Base-by-base conservation (phyloP, 495 filamentous ascomycete genomes). In the Podospora conica region DNA sequence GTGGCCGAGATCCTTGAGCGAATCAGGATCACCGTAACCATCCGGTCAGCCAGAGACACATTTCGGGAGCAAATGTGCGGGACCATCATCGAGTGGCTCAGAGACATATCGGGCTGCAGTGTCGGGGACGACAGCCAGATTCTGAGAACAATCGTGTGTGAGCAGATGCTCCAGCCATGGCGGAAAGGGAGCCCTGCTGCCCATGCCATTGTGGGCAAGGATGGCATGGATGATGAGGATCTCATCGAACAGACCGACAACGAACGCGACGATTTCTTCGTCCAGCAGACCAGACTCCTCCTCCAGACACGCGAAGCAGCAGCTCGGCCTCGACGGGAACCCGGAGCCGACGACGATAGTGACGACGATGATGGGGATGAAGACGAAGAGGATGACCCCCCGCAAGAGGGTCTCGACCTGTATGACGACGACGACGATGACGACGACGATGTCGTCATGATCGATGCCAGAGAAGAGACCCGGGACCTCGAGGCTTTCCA, bases 41-140 rank as follows among this genome's bases (percentile, higher is more conserved):
- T 98, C 66, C 88, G 95, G 8, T 97, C 96, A 28, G 83, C 96
- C 0, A 83, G 95, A 61, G 95, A 98, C 77, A 97, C 91, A 1
- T 98, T 97, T 80, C 83, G 95, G 66, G 95, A 98, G 78, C 91
- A 97, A 75, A 98, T 98, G 95, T 96, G 92, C 74, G 92, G 88
- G 3, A 94, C 93, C n/a, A 96, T 98, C 68, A 89, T 97, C 63
- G 93, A 97, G 71, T 98, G 96, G 96, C 84, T 98, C 3, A 82
- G 86, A 23, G 96, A 98, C 78, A 96, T 98, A 73, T 83, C 93
- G 4, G 93, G 93, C 22, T 97, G 94, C 75, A 91, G 87, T 70
- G 88, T 94, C 58, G 91, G 93, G 12, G 80, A 83, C 18, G 91
- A 98, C 73, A 84, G 87, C 64, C 83, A 93, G 65, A 88, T 96